Evolutionary conservation across 768 basidiomycete genomes (phyloP).

Genomic region (Lactarius vividus): DNA sequence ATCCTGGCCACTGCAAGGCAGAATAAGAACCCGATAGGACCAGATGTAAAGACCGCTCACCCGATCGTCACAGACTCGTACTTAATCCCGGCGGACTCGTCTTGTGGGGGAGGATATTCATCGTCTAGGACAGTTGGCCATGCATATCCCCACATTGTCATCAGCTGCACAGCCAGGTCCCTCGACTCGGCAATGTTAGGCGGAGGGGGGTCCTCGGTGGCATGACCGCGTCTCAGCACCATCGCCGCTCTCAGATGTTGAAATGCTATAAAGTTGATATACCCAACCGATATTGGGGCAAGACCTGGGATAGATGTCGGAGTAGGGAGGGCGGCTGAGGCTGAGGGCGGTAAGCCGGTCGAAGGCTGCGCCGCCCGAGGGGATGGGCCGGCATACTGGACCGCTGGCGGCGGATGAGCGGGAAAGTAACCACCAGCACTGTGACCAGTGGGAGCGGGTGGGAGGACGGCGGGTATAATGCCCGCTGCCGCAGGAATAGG

Average conservation of each 20-base stretch:
- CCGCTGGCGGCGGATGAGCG: not conserved
- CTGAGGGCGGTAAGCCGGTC: not conserved
- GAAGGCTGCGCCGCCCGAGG: slow-evolving; percentile 8
- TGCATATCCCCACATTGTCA: slow-evolving; percentile 38
- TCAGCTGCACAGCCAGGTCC: slow-evolving; percentile 30
- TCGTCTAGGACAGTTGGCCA: slow-evolving; percentile 47
- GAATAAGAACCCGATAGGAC: not conserved
- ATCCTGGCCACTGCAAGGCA: slow-evolving; percentile 21
- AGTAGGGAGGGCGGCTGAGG: not conserved
- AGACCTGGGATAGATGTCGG: slow-evolving; percentile 20
- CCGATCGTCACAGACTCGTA: slow-evolving; percentile 24
- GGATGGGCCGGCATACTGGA: not conserved
- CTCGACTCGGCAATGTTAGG: slow-evolving; percentile 27
- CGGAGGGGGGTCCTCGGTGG: slow-evolving; percentile 30
- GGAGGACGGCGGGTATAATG: not conserved
- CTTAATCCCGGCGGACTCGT: slow-evolving; percentile 23
- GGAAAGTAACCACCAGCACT: not conserved
- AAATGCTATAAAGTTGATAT: slow-evolving; percentile 20
- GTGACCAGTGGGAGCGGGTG: slow-evolving; percentile 1
- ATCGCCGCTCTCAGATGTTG: slow-evolving; percentile 15
- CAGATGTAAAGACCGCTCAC: slow-evolving; percentile 7
- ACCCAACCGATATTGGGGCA: slow-evolving; percentile 21
- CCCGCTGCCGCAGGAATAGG: slow-evolving; percentile 11
- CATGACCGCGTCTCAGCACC: slow-evolving; percentile 28
- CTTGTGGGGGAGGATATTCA: slow-evolving; percentile 25